phyloP scores from a whole-genome alignment of 805 yeast genomes.

The Cyberlindnera suaveolens region DNA sequence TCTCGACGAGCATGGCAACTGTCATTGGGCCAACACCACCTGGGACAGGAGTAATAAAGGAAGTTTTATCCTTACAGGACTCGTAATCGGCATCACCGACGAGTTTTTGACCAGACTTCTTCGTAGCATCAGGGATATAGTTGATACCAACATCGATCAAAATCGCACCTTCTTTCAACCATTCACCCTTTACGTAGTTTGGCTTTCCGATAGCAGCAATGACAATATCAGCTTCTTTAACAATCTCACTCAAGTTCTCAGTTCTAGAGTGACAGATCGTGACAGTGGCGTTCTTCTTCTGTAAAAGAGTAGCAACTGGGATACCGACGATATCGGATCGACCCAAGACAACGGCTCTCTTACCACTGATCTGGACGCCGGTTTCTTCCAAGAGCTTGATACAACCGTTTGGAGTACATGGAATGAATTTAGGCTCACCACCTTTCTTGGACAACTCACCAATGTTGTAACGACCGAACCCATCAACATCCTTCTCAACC shows the following conservation, averaged over 20 bases:
- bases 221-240: slow-evolving; percentile 66
- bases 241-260: slow-evolving; percentile 40
- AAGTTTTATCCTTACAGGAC: slow-evolving; percentile 46
- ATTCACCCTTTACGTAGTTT: slow-evolving; percentile 63
- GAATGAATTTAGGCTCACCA: slow-evolving; percentile 65
- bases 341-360: slow-evolving; percentile 78
- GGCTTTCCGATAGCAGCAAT: slow-evolving; percentile 74
- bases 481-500: slow-evolving; percentile 74
- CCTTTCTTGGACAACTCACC: slow-evolving; percentile 73
- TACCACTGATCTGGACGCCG: slow-evolving; percentile 51
- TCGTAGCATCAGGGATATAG: slow-evolving; percentile 58
- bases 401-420: slow-evolving; percentile 83
- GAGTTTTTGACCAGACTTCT: slow-evolving; percentile 62
- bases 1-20: slow-evolving; percentile 72
- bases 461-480: slow-evolving; percentile 70
- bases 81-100: slow-evolving; percentile 77
- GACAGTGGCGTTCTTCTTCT: slow-evolving; percentile 69
- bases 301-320: slow-evolving; percentile 68
- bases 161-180: slow-evolving; percentile 63
- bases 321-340: slow-evolving; percentile 84
- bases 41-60: slow-evolving; percentile 79
- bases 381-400: slow-evolving; percentile 56
- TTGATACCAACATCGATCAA: slow-evolving; percentile 84
- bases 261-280: slow-evolving; percentile 70
- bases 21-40: slow-evolving; percentile 95